Percentiles rank a stretch among this genome's conserved stretches.
Evolutionary conservation across 495 filamentous ascomycete species (phyloP).

Genomic region (Neurospora tetraspora): DNA sequence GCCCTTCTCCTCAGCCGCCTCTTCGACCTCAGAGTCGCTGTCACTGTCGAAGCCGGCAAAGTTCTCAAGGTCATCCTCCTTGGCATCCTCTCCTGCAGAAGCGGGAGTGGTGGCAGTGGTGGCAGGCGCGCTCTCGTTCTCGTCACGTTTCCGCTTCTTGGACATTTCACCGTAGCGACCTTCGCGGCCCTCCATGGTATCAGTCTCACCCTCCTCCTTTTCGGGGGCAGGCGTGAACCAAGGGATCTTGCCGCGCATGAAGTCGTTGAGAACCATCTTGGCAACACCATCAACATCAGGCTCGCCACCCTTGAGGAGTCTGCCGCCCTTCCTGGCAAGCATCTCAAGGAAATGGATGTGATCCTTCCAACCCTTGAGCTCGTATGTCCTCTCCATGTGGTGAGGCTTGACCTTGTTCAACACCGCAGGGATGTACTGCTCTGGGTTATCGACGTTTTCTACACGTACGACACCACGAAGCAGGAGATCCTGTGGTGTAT

Average conservation of each 20-base stretch:
- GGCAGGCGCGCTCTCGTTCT: conserved; percentile 29
- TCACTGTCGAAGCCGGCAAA: conserved; percentile 47
- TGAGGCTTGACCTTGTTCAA: conserved; percentile 69
- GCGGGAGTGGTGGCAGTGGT: conserved; percentile 19
- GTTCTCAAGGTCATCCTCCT: conserved; percentile 13
- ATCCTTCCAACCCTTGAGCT: conserved; percentile 63
- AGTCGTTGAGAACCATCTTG: conserved; percentile 92
- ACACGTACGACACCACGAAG: conserved; percentile 85
- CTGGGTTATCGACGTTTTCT: conserved; percentile 89
- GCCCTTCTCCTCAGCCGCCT: conserved; percentile 24
- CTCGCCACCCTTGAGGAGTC: conserved; percentile 80
- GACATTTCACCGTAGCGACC: conserved; percentile 51
- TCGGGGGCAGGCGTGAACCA: conserved; percentile 85
- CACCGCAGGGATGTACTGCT: conserved; percentile 86
- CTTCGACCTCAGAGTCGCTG: conserved; percentile 31
- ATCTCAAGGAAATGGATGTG: conserved; percentile 77
- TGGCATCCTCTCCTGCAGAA: conserved; percentile 11
- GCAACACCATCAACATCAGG: conserved; percentile 87
- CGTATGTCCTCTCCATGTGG: conserved; percentile 89
- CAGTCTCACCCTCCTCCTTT: conserved; percentile 42
- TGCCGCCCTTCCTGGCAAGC: conserved; percentile 77
- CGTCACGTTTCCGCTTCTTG: conserved; percentile 46
- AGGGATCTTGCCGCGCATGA: conserved; percentile 85
- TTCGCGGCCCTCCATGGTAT: conserved; percentile 45
- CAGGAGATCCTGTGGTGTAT: conserved; percentile 81